A percentile compares a stretch with the other conserved stretches of the same genome.
These are phyloP conservation scores for Polytrichum formosum DNA, from an alignment of 225 moss, liverwort and hornwort genomes.

Conservation along the genomic window DNA sequence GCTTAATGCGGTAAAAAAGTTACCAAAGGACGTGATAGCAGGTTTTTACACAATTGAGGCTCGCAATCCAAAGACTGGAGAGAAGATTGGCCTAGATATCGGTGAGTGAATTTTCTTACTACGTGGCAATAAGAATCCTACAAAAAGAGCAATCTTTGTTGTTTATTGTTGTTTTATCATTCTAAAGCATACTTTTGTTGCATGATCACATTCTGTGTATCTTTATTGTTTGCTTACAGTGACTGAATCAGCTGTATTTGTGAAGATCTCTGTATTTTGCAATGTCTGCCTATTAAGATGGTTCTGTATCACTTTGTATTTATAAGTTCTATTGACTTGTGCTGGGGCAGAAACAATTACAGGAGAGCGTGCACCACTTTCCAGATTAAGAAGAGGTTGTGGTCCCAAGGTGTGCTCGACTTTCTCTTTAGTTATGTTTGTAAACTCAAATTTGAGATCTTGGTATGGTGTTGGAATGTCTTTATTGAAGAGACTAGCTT, in stretches of 20 bases:
- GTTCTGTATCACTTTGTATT: background rate
- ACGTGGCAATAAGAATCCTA: too few relatives aligned
- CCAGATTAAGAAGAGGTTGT: slow-evolving; percentile 75
- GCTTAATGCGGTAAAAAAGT: slow-evolving; percentile 71
- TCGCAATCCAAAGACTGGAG: slow-evolving; percentile 75
- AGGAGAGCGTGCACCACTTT: slow-evolving; percentile 75
- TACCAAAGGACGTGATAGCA: slow-evolving; percentile 64
- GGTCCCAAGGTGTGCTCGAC: slow-evolving; percentile 57
- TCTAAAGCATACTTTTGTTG: too few relatives aligned
- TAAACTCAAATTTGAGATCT: too few relatives aligned
- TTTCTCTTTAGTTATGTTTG: too few relatives aligned
- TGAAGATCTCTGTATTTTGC: too few relatives aligned
- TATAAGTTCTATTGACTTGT: background rate
- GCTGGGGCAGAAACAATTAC: slow-evolving; percentile 50
- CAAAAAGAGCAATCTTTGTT: too few relatives aligned
- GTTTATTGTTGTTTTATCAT: too few relatives aligned
- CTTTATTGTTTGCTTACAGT: too few relatives aligned
- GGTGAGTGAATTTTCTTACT: slow-evolving; percentile 16
- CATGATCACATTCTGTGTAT: too few relatives aligned
- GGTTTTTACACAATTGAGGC: slow-evolving; percentile 82
- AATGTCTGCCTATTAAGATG: too few relatives aligned
- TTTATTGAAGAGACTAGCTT: background rate
- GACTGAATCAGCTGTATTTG: too few relatives aligned
- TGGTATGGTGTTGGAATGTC: background rate
- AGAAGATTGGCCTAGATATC: slow-evolving; percentile 80